A percentile compares a stretch with the other conserved stretches of the same genome.
Evolutionary conservation across 2,329 filamentous ascomycete species (phyloP).

Genomic region (Aspergillus hortae): DNA sequence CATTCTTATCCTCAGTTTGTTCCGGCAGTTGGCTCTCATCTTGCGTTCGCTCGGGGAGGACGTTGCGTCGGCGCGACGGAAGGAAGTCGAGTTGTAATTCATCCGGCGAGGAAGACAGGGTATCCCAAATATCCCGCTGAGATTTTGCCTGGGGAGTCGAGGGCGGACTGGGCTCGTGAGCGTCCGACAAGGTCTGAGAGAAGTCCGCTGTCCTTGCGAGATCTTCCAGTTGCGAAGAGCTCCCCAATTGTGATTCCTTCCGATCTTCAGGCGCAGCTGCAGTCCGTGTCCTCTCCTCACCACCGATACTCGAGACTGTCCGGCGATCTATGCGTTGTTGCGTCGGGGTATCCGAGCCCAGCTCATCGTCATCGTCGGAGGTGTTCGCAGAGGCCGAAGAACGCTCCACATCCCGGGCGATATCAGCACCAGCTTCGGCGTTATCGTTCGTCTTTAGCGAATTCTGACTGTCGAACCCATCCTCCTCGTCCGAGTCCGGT

Average conservation of each 20-base stretch:
- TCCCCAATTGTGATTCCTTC: not conserved
- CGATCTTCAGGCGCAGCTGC: not conserved
- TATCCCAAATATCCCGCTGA: conserved; percentile 23
- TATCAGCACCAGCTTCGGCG: not conserved
- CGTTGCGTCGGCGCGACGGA: conserved; percentile 10
- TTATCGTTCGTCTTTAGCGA: conserved; percentile 11
- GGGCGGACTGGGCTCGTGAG: conserved; percentile 5
- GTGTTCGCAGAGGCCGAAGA: not conserved
- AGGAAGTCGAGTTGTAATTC: conserved; percentile 31
- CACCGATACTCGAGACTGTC: not conserved
- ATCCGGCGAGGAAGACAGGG: conserved; percentile 35
- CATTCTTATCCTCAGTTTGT: conserved; percentile 6
- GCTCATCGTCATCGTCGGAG: conserved; percentile 1
- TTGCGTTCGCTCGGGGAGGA: conserved; percentile 4
- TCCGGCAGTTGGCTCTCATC: not conserved
- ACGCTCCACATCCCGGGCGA: not conserved
- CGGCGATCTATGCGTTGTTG: not conserved
- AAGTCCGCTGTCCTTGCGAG: not conserved
- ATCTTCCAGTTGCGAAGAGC: not conserved
- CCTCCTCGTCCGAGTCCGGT: conserved; percentile 49
- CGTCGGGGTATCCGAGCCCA: not conserved
- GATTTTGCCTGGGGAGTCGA: conserved; percentile 13
- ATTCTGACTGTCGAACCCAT: conserved; percentile 37
- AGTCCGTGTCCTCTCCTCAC: not conserved
- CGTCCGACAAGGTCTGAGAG: conserved; percentile 5